phyloP scores from a whole-genome alignment of 2,329 filamentous ascomycete genomes.

The Apiospora aurea region DNA sequence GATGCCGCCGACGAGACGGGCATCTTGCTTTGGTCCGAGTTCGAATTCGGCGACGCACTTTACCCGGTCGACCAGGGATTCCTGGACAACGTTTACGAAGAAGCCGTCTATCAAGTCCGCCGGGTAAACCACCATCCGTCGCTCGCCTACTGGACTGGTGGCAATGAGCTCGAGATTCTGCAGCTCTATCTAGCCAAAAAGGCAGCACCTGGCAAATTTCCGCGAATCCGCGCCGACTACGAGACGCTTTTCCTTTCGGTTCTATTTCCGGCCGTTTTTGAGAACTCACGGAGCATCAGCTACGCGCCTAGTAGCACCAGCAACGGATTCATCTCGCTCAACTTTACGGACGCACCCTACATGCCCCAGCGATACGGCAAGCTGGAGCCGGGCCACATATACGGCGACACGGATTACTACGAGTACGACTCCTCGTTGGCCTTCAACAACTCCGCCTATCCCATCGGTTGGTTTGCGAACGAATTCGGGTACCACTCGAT shows the following conservation, averaged over 20 bases:
- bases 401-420: conserved; percentile 68
- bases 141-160: conserved; percentile 60
- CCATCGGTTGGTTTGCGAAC: conserved; percentile 66
- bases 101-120: conserved; percentile 67
- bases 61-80: conserved; percentile 63
- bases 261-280: conserved; percentile 62
- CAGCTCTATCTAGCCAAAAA: conserved; percentile 51
- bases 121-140: conserved; percentile 57
- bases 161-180: conserved; percentile 67
- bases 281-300: conserved; percentile 64
- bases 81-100: conserved; percentile 60
- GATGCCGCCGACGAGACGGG: conserved; percentile 68
- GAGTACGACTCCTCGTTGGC: conserved; percentile 60
- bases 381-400: conserved; percentile 57
- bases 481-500: conserved; percentile 71
- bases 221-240: conserved; percentile 57
- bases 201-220: conserved; percentile 50
- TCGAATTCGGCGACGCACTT: conserved; percentile 66
- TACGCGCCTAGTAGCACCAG: conserved; percentile 67
- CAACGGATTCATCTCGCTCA: conserved; percentile 63
- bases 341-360: conserved; percentile 59
- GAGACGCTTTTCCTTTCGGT: conserved; percentile 64
- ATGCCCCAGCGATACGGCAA: conserved; percentile 66
- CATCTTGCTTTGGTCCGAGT: conserved; percentile 68
- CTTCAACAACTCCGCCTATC: conserved; percentile 62